Percentiles rank a stretch among this genome's conserved stretches.
Evolutionary conservation across 139 green algal genomes (phyloP).

Genomic region (Haematococcus lacustris): DNA sequence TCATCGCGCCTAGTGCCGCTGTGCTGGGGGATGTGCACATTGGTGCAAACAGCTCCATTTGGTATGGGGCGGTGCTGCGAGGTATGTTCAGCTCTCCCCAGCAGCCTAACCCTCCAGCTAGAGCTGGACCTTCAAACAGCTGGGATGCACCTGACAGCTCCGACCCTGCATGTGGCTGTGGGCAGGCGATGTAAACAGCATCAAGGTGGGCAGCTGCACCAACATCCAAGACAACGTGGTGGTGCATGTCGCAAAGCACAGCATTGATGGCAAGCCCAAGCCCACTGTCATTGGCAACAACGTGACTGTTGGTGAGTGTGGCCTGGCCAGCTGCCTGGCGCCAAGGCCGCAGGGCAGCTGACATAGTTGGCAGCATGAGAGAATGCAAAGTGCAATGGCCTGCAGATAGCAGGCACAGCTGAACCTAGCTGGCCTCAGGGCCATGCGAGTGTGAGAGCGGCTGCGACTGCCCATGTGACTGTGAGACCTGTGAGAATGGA

Average conservation of each 20-base stretch:
- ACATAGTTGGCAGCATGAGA: slow-evolving; percentile 1
- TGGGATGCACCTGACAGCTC: neutral
- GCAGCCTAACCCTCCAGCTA: neutral
- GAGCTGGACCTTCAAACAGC: no score
- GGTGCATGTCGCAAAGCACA: slow-evolving; percentile 83
- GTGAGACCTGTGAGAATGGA: no score
- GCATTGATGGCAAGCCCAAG: slow-evolving; percentile 30
- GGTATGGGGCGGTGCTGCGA: slow-evolving; percentile 84
- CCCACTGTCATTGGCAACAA: slow-evolving; percentile 71
- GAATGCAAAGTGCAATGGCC: no score
- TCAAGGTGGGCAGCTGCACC: slow-evolving; percentile 72
- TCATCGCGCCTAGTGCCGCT: slow-evolving; percentile 83
- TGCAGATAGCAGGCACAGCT: no score
- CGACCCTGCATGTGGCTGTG: neutral
- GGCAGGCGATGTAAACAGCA: slow-evolving; percentile 84
- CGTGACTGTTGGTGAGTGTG: slow-evolving; percentile 54
- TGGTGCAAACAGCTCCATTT: slow-evolving; percentile 70
- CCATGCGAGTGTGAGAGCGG: no score
- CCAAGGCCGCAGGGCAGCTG: neutral
- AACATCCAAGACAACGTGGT: slow-evolving; percentile 87
- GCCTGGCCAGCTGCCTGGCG: no score
- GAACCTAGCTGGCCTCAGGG: no score
- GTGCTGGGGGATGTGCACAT: slow-evolving; percentile 90
- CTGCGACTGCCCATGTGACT: no score
- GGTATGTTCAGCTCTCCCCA: slow-evolving; percentile 39